Base-by-base conservation (phyloP, 176 grass and related monocot species). In the Elymus sibiricus region DNA sequence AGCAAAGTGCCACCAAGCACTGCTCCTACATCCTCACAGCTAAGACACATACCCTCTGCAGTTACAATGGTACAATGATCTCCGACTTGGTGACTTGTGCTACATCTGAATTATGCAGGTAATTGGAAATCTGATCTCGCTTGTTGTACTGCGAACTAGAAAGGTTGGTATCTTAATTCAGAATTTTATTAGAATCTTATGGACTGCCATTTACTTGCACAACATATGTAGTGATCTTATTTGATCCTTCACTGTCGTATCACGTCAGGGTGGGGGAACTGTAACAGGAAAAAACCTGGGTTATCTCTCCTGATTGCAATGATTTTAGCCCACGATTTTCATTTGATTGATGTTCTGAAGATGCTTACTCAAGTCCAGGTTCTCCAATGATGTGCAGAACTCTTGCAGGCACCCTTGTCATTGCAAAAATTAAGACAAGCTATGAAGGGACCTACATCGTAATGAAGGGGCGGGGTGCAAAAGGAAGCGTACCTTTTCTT, bases 51-150 rank as follows among this genome's bases (percentile, higher is more conserved):
- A n/a, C n/a, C n/a, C n/a, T n/a, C n/a, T n/a, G n/a, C n/a, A n/a
- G n/a, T n/a, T n/a, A n/a, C n/a, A n/a, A n/a, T n/a, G n/a, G n/a
- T n/a, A n/a, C n/a, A n/a, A n/a, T n/a, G n/a, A n/a, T n/a, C n/a
- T n/a, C n/a, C n/a, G n/a, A n/a, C n/a, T n/a, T n/a, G n/a, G n/a
- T n/a, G n/a, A n/a, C n/a, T n/a, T n/a, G n/a, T n/a, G n/a, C n/a
- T n/a, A n/a, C n/a, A n/a, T n/a, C n/a, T n/a, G n/a, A n/a, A n/a
- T n/a, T n/a, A n/a, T n/a, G n/a, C n/a, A n/a, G n/a, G n/a, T n/a
- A n/a, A n/a, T 98, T 87, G 95, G 93, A 72, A 98, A 95, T 89
- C 87, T 98, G 89, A 91, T 98, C 47, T 89, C 93, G 10, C 95
- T 98, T 83, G 93, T 86, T 56, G 85, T 98, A 11, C 81, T 98